Base-by-base conservation (phyloP, 2,329 filamentous ascomycete genomes). In the Orbilia javanica region DNA sequence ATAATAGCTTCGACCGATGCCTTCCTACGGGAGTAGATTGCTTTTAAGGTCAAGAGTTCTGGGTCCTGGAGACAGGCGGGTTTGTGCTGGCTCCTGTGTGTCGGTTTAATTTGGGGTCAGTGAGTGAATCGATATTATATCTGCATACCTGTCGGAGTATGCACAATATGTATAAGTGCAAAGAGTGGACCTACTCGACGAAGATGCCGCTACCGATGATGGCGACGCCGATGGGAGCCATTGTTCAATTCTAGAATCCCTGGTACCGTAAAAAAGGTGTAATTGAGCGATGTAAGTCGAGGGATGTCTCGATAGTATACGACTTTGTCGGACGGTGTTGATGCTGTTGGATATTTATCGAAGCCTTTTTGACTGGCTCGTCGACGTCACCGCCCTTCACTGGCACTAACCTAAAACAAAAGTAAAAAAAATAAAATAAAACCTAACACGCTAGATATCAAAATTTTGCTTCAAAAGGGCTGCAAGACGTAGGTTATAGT, bases 161-260 rank as follows among this genome's bases (percentile, higher is more conserved):
- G 1, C 36, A 39, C 11, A 11, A 10, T 36, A 39, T 15, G 5
- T 39, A 39, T 15, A 39, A 3, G 1, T 15, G 11, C 29, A 7
- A 44, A 4, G 3, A 2, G 5, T 18, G 15, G n/a, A 52, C 84
- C 82, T 88, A 87, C 81, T 87, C 87, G 80, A 87, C 88, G 80
- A 90, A 90, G 81, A 91, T 88, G 81, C 89, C 89, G 79, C 88
- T 87, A 42, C 89, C 90, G 66, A 91, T 87, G 70, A 91, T 86
- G 52, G 90, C 90, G 48, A 91, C 85, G 75, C 88, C 87, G 63
- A 88, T 83, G 27, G 85, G 81, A 57, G 81, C 81, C 84, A 85
- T 85, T 50, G 25, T 72, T 53, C 5, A 20, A 44, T 29, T 53
- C 34, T 42, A 20, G 42, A 34, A 34, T 4, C n/a, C 36, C 48